Evolutionary conservation across 75 land plant genomes (phyloP).

Genomic region (Sequoia sempervirens): DNA sequence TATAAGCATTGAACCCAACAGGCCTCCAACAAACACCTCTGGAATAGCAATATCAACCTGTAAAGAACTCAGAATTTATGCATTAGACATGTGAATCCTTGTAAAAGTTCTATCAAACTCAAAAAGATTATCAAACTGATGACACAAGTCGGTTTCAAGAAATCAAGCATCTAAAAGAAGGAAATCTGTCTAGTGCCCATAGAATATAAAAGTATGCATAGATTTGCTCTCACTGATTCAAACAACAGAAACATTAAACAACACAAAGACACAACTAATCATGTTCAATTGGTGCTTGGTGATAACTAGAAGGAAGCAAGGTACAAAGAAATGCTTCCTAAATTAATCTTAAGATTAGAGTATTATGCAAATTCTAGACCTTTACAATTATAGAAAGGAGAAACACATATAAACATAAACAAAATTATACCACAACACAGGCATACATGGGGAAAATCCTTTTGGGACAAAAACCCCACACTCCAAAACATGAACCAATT

Average conservation of each 20-base stretch:
- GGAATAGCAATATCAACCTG: conserved; percentile 99
- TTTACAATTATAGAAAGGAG: too few relatives aligned
- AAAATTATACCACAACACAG: too few relatives aligned
- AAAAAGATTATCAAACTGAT: not conserved
- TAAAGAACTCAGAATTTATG: not conserved
- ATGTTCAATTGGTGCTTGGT: too few relatives aligned
- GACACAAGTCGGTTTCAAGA: not conserved
- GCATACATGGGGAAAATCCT: too few relatives aligned
- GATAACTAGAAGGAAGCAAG: too few relatives aligned
- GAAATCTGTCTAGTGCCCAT: not conserved
- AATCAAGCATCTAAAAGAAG: not conserved
- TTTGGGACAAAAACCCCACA: too few relatives aligned
- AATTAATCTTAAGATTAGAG: too few relatives aligned
- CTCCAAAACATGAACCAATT: too few relatives aligned
- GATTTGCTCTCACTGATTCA: not conserved
- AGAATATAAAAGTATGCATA: not conserved
- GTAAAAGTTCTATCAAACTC: not conserved
- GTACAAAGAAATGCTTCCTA: too few relatives aligned
- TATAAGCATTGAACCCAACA: conserved; percentile 97
- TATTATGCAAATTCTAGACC: too few relatives aligned
- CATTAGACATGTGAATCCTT: not conserved
- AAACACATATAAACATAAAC: too few relatives aligned
- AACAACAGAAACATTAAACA: not conserved
- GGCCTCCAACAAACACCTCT: conserved; percentile 94
- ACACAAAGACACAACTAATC: too few relatives aligned